phyloP scores from a whole-genome alignment of 192 early-diverging fungal genomes.

The Gamsiella multidivaricata region DNA sequence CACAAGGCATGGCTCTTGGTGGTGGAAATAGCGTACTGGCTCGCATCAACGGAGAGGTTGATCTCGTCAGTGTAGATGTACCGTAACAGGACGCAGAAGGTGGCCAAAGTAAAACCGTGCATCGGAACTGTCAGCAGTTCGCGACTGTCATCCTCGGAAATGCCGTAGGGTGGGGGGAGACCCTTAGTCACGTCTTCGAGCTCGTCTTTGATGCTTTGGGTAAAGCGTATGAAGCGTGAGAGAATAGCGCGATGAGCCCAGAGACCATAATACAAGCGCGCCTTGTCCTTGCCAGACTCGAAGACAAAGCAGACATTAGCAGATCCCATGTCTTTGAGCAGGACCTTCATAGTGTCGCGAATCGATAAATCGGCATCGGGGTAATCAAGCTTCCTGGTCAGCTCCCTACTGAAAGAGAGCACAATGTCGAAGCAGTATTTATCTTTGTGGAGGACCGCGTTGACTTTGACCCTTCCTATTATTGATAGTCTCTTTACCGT shows the following conservation, averaged over 20 bases:
- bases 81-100: slow-evolving; percentile 8
- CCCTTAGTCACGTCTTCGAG: too few species aligned
- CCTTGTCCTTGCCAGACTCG: slow-evolving; percentile 5
- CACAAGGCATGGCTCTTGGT: not conserved
- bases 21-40: not conserved
- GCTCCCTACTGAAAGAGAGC: not conserved
- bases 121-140: not conserved
- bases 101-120: not conserved
- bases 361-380: too few species aligned
- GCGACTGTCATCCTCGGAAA: too few species aligned
- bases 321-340: slow-evolving; percentile 13
- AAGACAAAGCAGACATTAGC: slow-evolving; percentile 16
- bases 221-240: not conserved
- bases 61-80: slow-evolving; percentile 20
- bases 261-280: slow-evolving; percentile 3
- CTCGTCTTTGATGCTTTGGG: not conserved
- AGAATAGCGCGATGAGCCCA: slow-evolving; percentile 18
- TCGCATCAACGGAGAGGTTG: not conserved
- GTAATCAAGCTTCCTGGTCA: not conserved
- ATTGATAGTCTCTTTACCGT: too few species aligned
- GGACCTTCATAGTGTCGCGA: not conserved
- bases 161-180: too few species aligned
- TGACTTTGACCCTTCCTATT: too few species aligned
- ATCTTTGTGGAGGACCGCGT: not conserved
- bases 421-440: slow-evolving; percentile 1